These are phyloP conservation scores for Rubroboletus satanas DNA, from an alignment of 768 basidiomycete genomes.

Conservation along the genomic window DNA sequence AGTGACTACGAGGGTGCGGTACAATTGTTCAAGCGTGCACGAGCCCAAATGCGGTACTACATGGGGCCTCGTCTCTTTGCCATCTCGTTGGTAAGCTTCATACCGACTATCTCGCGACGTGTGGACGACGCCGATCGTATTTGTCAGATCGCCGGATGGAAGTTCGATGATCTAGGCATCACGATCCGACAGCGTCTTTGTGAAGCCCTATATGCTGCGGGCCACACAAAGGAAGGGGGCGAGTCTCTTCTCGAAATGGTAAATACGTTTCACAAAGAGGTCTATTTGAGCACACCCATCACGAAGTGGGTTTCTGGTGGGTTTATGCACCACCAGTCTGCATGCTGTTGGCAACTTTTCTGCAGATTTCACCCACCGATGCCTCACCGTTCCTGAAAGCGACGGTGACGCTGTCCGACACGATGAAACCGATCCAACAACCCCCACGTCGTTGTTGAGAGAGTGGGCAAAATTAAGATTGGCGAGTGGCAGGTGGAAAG, in stretches of 20 bases:
- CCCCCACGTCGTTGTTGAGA: too few species aligned
- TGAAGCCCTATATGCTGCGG: neutral
- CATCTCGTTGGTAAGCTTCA: slow-evolving; percentile 9
- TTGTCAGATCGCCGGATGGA: slow-evolving; percentile 5
- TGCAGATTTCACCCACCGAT: too few species aligned
- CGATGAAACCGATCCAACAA: too few species aligned
- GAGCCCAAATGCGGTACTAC: too few species aligned
- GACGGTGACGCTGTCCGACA: too few species aligned
- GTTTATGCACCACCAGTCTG: too few species aligned
- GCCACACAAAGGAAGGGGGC: neutral
- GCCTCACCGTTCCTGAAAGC: too few species aligned
- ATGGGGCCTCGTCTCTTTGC: neutral
- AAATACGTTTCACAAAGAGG: neutral
- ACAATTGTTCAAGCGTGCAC: neutral
- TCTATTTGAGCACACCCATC: neutral
- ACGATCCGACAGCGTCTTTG: too few species aligned
- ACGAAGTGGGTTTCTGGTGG: neutral
- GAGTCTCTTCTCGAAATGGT: too few species aligned
- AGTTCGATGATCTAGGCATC: neutral
- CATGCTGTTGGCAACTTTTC: too few species aligned
- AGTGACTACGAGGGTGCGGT: slow-evolving; percentile 4
- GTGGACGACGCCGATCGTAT: neutral
- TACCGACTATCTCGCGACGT: too few species aligned
- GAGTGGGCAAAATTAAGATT: too few species aligned
- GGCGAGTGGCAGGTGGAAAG: neutral